A percentile compares a stretch with the other conserved stretches of the same genome.
Conservation (phyloP, 306 rosid genomes). For the Rosa lucieae region DNA sequence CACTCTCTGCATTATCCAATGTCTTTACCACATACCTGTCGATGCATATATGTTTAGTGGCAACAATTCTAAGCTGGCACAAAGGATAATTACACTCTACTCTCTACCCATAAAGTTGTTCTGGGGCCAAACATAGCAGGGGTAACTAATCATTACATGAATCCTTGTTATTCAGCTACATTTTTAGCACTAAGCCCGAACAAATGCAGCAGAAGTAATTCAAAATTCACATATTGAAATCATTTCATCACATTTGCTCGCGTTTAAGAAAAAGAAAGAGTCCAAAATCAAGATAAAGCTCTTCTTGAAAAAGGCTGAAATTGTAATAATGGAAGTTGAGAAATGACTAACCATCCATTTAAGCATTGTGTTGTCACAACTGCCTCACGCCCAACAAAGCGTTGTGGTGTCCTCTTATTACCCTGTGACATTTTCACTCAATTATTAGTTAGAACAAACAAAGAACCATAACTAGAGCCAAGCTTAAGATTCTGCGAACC, state of each 20-base stretch:
- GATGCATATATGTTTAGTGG: slow-evolving; percentile 9
- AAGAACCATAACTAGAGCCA: slow-evolving; percentile 12
- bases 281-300: neutral
- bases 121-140: neutral
- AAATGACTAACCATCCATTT: slow-evolving; percentile 87
- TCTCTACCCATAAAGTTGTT: neutral
- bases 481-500: slow-evolving; percentile 42
- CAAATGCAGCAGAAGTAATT: neutral
- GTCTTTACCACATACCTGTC: slow-evolving; percentile 98
- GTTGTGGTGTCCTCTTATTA: slow-evolving; percentile 95
- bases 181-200: neutral
- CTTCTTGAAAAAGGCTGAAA: neutral
- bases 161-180: neutral
- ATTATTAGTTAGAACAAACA: slow-evolving; percentile 25
- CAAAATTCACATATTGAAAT: neutral
- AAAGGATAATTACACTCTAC: neutral
- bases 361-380: slow-evolving; percentile 98
- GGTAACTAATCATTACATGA: neutral
- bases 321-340: neutral
- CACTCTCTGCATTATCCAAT: slow-evolving; percentile 98
- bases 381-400: slow-evolving; percentile 98
- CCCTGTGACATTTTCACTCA: slow-evolving; percentile 60
- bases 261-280: neutral
- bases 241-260: neutral
- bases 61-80: slow-evolving; percentile 10